These are phyloP conservation scores for Pseudomicrostroma phylloplanum DNA, from an alignment of 1,284 basidiomycete genomes.

Conservation along the genomic window DNA sequence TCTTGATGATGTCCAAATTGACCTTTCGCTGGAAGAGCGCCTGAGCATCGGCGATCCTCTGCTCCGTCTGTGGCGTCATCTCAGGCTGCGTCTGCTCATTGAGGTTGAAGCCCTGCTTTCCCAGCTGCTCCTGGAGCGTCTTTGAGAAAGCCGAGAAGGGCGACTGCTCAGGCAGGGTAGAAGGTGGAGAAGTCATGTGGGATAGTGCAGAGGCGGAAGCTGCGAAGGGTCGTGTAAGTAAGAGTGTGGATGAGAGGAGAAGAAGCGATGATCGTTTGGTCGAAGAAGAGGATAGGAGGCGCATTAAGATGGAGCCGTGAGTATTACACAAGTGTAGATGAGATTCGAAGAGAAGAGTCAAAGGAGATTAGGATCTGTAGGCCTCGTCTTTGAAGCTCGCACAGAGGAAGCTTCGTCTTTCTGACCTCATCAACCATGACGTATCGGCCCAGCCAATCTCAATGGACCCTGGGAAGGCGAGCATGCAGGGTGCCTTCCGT, in stretches of 20 bases:
- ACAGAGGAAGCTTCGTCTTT: no score
- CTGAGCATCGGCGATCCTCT: slow-evolving; percentile 1
- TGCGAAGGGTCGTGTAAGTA: background rate
- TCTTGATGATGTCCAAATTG: slow-evolving; percentile 58
- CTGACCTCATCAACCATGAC: no score
- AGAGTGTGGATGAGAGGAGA: background rate
- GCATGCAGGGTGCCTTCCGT: no score
- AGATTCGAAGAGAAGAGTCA: background rate
- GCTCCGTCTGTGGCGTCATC: background rate
- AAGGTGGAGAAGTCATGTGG: background rate
- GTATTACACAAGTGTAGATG: background rate
- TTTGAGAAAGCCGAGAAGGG: background rate
- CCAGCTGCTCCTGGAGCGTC: background rate
- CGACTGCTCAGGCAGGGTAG: background rate
- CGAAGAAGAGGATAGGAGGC: background rate
- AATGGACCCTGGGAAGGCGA: no score
- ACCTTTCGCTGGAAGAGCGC: slow-evolving; percentile 60
- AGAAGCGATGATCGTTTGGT: slow-evolving; percentile 3
- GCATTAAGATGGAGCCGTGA: background rate
- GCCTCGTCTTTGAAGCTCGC: no score
- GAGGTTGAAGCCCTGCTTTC: background rate
- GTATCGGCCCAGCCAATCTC: no score
- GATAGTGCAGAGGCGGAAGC: background rate
- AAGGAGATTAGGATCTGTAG: background rate
- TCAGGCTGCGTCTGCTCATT: background rate